A percentile compares a stretch with the other conserved stretches of the same genome.
Evolutionary conservation across 495 filamentous ascomycete genomes (phyloP).

Genomic region (Hamigera avellanea): DNA sequence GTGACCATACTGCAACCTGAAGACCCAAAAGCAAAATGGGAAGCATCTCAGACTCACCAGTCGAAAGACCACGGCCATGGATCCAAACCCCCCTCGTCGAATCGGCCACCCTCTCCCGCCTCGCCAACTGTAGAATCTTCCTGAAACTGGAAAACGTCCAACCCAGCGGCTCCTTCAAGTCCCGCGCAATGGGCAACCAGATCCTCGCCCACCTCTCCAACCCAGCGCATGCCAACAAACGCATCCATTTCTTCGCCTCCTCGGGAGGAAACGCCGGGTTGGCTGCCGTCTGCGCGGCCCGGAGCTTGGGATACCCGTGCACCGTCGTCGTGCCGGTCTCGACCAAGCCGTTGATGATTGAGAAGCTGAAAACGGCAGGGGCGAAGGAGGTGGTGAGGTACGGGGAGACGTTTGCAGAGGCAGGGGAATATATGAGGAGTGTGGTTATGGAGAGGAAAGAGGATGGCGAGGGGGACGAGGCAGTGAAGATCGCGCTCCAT

Average conservation of each 20-base stretch:
- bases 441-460: constrained; percentile 39
- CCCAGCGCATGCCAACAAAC: constrained; percentile 20
- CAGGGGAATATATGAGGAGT: constrained; percentile 59
- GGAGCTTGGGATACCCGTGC: constrained; percentile 51
- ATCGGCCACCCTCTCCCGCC: constrained; percentile 53
- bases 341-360: constrained; percentile 60
- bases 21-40: constrained; percentile 11
- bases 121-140: constrained; percentile 70
- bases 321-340: constrained; percentile 71
- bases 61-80: constrained; percentile 41
- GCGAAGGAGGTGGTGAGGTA: constrained; percentile 58
- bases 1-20: no score
- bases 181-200: constrained; percentile 73
- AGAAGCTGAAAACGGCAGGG: constrained; percentile 57
- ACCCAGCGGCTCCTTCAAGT: constrained; percentile 92
- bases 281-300: constrained; percentile 73
- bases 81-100: constrained; percentile 62
- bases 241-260: constrained; percentile 75
- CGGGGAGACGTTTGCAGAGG: constrained; percentile 65
- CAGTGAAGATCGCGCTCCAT: constrained; percentile 63
- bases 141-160: constrained; percentile 93
- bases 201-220: constrained; percentile 48
- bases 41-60: constrained; percentile 12
- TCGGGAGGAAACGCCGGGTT: constrained; percentile 89
- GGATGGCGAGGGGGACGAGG: constrained; percentile 13